These are phyloP conservation scores for Helotiales sp. DNA, from an alignment of 2,329 filamentous ascomycete species.

Conservation along the genomic window DNA sequence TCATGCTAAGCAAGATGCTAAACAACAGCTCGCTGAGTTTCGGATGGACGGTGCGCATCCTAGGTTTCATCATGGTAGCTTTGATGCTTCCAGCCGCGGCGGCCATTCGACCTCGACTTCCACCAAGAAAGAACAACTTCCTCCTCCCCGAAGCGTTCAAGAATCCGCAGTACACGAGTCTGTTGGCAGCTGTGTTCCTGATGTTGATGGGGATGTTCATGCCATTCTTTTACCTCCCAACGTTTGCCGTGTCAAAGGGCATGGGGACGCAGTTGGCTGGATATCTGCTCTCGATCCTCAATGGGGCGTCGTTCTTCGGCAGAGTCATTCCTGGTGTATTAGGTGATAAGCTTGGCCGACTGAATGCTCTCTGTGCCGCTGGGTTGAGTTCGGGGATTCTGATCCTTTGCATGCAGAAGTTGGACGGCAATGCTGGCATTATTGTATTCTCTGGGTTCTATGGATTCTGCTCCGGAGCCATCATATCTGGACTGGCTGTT, in stretches of 20 bases:
- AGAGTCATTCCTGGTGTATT: constrained; percentile 44
- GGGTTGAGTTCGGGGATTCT: constrained; percentile 40
- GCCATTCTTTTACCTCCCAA: constrained; percentile 43
- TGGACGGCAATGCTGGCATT: constrained; percentile 37
- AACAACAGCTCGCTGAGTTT: constrained; percentile 39
- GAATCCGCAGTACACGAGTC: constrained; percentile 49
- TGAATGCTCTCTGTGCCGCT: constrained; percentile 40
- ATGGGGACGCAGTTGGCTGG: constrained; percentile 34
- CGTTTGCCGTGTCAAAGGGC: constrained; percentile 36
- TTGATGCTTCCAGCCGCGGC: constrained; percentile 55
- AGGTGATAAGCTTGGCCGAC: constrained; percentile 43
- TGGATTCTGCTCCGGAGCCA: constrained; percentile 45
- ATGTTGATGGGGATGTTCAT: constrained; percentile 35
- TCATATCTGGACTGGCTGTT: constrained; percentile 40
- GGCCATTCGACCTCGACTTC: constrained; percentile 55
- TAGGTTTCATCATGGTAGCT: constrained; percentile 49
- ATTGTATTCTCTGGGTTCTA: constrained; percentile 43
- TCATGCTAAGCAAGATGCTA: constrained; percentile 61
- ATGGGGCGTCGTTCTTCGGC: constrained; percentile 44
- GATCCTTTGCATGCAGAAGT: constrained; percentile 40
- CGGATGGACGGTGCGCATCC: constrained; percentile 39
- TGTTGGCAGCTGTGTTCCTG: constrained; percentile 49
- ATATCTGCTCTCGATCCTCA: constrained; percentile 35
- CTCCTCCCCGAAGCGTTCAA: constrained; percentile 55
- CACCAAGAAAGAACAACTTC: constrained; percentile 48